phyloP scores from a whole-genome alignment of 2,329 filamentous ascomycete genomes.

The Endocalyx cinctus region DNA sequence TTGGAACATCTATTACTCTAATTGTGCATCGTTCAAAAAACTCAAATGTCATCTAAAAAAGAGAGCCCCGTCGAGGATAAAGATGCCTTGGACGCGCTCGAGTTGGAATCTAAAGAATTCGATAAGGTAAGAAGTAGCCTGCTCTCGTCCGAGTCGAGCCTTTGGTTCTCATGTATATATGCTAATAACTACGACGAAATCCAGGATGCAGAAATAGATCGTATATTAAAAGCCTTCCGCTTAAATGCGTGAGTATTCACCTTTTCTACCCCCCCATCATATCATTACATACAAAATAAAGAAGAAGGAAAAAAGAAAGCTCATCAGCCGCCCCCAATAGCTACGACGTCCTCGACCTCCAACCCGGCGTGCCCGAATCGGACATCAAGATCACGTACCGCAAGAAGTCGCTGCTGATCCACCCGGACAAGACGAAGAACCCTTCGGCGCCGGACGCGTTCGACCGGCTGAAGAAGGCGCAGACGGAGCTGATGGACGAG shows the following conservation, averaged over 20 bases:
- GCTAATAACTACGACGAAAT: background rate
- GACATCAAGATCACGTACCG: slow-evolving; percentile 95
- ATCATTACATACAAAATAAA: background rate
- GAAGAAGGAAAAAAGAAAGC: slow-evolving; percentile 1
- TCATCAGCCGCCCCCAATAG: slow-evolving; percentile 33
- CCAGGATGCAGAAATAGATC: slow-evolving; percentile 91
- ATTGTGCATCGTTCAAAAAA: no score
- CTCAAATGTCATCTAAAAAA: slow-evolving; percentile 43
- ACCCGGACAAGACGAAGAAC: slow-evolving; percentile 96
- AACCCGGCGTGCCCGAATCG: slow-evolving; percentile 89
- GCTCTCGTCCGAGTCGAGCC: no score
- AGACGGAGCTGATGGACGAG: slow-evolving; percentile 87
- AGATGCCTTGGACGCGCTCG: slow-evolving; percentile 75
- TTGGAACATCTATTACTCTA: no score
- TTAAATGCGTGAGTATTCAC: slow-evolving; percentile 49
- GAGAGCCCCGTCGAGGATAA: slow-evolving; percentile 46
- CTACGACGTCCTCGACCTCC: slow-evolving; percentile 92
- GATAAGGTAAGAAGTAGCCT: slow-evolving; percentile 84
- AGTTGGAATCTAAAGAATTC: slow-evolving; percentile 83
- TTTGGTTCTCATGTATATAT: no score
- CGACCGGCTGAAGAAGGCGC: slow-evolving; percentile 92
- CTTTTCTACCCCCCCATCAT: background rate
- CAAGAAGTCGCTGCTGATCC: slow-evolving; percentile 97
- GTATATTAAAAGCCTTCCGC: slow-evolving; percentile 86
- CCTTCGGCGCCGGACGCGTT: slow-evolving; percentile 89